Evolutionary conservation across 768 basidiomycete species (phyloP).

Genomic region (Suillus plorans): DNA sequence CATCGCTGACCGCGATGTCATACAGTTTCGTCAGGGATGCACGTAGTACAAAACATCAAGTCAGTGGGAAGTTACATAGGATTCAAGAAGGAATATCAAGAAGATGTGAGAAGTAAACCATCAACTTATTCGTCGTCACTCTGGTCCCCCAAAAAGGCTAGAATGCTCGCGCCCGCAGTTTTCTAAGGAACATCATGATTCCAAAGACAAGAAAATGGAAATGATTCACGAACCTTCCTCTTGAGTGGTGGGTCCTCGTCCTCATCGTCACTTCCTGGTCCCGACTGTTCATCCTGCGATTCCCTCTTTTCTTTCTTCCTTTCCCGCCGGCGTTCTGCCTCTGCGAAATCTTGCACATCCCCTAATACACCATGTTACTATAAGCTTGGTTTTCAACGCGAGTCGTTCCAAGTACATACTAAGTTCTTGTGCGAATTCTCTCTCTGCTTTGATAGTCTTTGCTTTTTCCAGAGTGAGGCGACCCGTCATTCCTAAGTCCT

Average conservation of each 20-base stretch:
- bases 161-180: slow-evolving; percentile 59
- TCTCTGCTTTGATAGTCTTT: slow-evolving; percentile 64
- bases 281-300: slow-evolving; percentile 24
- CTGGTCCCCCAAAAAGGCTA: slow-evolving; percentile 71
- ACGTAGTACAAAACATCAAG: background rate
- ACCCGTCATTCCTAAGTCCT: slow-evolving; percentile 79
- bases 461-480: slow-evolving; percentile 80
- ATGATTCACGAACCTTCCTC: slow-evolving; percentile 39
- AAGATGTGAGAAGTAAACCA: background rate
- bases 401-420: slow-evolving; percentile 43
- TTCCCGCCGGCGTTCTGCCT: slow-evolving; percentile 38
- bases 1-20: too few relatives aligned
- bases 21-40: background rate
- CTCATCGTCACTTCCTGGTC: slow-evolving; percentile 34
- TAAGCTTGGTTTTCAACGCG: background rate
- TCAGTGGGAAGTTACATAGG: background rate
- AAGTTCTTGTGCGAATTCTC: slow-evolving; percentile 78
- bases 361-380: slow-evolving; percentile 38
- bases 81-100: background rate
- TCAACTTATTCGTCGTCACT: slow-evolving; percentile 50
- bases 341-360: slow-evolving; percentile 74
- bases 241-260: slow-evolving; percentile 35
- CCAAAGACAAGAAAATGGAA: background rate
- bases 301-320: slow-evolving; percentile 14
- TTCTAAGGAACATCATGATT: slow-evolving; percentile 23